These are phyloP conservation scores for Symbiodinium natans DNA, from an alignment of 73 alveolate genomes.

Conservation along the genomic window DNA sequence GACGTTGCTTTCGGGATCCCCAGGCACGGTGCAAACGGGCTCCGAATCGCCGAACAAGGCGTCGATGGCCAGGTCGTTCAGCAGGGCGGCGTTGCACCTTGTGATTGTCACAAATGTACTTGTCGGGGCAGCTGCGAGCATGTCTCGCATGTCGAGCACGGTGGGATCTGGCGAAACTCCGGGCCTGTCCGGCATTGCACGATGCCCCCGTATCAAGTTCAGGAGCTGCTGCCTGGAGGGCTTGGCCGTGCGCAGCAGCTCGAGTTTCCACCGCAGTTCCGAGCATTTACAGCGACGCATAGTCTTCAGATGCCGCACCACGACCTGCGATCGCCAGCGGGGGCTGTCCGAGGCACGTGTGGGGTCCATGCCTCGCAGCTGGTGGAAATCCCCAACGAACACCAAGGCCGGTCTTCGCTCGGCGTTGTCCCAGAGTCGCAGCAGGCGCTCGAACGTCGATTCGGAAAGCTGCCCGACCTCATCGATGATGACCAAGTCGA, in stretches of 20 bases:
- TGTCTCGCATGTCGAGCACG: neutral
- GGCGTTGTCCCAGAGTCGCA: slow-evolving; percentile 5
- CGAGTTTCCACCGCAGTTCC: neutral
- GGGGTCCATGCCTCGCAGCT: neutral
- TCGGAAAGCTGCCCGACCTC: neutral
- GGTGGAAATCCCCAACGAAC: neutral
- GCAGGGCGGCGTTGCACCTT: neutral
- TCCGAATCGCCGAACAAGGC: neutral
- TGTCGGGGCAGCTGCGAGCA: neutral
- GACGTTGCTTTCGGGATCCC: too few species aligned
- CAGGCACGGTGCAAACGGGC: neutral
- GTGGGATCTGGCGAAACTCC: neutral
- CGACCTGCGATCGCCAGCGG: neutral
- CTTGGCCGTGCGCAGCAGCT: slow-evolving; percentile 14
- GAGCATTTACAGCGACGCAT: neutral
- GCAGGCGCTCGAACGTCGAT: neutral
- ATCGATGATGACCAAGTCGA: slow-evolving; percentile 16
- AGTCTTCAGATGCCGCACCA: neutral
- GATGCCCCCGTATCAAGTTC: neutral
- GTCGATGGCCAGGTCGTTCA: neutral
- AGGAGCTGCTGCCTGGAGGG: neutral
- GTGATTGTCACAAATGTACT: slow-evolving; percentile 14
- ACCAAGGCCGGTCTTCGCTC: slow-evolving; percentile 3
- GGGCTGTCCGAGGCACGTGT: slow-evolving; percentile 12
- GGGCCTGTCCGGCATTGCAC: neutral